phyloP scores from a whole-genome alignment of 73 alveolate genomes.

The Paramecium sonneborni region DNA sequence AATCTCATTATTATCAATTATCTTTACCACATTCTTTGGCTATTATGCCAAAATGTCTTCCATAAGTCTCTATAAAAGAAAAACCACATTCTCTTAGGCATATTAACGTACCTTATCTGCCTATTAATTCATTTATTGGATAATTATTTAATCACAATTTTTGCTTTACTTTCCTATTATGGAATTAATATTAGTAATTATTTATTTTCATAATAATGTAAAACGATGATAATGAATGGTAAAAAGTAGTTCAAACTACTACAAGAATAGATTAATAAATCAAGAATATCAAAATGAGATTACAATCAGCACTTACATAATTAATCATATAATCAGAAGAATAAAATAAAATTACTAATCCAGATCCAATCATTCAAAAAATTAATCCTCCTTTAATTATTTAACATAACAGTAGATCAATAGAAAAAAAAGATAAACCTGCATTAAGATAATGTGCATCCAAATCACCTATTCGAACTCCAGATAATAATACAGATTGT shows the following conservation, averaged over 20 bases:
- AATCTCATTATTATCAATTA: background rate
- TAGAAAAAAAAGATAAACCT: background rate
- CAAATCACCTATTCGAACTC: slow-evolving; percentile 33
- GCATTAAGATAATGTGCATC: slow-evolving; percentile 40
- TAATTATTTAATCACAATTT: background rate
- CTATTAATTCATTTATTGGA: slow-evolving; percentile 31
- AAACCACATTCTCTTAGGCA: slow-evolving; percentile 33
- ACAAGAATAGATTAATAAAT: background rate
- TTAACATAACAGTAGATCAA: background rate
- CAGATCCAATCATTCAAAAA: slow-evolving; percentile 7
- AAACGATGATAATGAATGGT: slow-evolving; percentile 45
- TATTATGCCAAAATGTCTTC: background rate
- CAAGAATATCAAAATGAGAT: slow-evolving; percentile 40
- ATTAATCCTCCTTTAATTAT: background rate
- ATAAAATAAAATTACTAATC: background rate
- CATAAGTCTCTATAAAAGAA: background rate
- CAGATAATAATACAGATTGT: background rate
- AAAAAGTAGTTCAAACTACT: background rate
- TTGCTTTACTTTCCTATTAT: background rate
- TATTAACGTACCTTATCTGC: slow-evolving; percentile 9
- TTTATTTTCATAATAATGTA: background rate
- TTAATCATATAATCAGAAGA: background rate
- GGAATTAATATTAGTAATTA: background rate
- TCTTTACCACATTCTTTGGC: slow-evolving; percentile 23
- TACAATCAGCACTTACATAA: slow-evolving; percentile 26